Evolutionary conservation across 352 stramenopile genomes (phyloP), one percentile per base, ranked within the genome.

Genomic region (Pythium sukuiense): DNA sequence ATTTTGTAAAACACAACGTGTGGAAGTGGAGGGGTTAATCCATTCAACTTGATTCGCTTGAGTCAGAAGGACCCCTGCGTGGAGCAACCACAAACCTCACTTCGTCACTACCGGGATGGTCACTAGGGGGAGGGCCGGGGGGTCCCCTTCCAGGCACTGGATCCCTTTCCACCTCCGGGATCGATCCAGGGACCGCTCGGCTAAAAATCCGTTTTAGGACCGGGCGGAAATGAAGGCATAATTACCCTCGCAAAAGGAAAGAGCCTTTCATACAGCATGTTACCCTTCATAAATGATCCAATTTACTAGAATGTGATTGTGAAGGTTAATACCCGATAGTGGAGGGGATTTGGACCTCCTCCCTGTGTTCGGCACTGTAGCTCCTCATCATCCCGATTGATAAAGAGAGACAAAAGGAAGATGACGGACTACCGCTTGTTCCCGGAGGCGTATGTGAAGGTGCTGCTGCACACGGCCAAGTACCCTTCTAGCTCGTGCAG

Each of bases 401-500:
- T 35, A 5, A 35, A 5, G 2, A 49, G 41, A 24, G 41, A 49
- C 45, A 29, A 52, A 14, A 9, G 29, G 26, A 79, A 16, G 20
- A 87, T 92, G 83, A 72, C 67, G 35, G 77, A 89, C 76, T 92
- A 93, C 79, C 75, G 73, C 20, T 69, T 91, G 50, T 65, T 75
- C 69, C 71, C 81, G 20, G 69, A 84, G 60, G 73, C 85, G 52
- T 89, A 88, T 63, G 79, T 89, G 46, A 93, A 92, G 76, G 70
- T 93, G 71, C 67, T 81, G 70, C 79, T 93, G 55, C 85, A 93
- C 62, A 81, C 77, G 27, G 83, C 82, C 62, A 86, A 87, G 66
- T 72, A 80, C 46, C 83, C 83, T 8, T 63, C 75, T 13, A 71
- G 50, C 33, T 63, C 83, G 3, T 76, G 73, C 58, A 83, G 67